Percentiles rank a stretch among this genome's conserved stretches.
Evolutionary conservation across 1,284 basidiomycete genomes (phyloP).

Genomic region (Pisolithus thermaeus): DNA sequence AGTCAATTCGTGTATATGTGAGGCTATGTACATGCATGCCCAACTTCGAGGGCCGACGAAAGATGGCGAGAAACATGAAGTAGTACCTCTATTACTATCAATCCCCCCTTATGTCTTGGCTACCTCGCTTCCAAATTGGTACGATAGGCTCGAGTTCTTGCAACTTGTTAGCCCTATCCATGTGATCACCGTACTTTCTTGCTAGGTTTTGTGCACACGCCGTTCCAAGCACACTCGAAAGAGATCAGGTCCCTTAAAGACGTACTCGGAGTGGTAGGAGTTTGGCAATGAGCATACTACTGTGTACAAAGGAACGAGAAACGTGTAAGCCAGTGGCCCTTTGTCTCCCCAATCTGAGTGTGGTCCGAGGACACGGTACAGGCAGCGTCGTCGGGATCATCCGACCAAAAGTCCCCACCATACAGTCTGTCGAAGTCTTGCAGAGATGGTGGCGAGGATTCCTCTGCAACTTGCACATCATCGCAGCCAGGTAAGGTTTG

Average conservation of each 20-base stretch:
- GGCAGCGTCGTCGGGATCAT: constrained; percentile 21
- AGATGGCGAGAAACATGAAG: no score
- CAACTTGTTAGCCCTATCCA: constrained; percentile 23
- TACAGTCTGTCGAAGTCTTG: not conserved
- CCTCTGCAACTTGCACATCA: constrained; percentile 2
- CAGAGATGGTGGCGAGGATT: not conserved
- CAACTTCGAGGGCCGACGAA: no score
- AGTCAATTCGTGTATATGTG: no score
- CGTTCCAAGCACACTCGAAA: constrained; percentile 45
- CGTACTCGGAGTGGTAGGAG: not conserved
- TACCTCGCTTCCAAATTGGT: no score
- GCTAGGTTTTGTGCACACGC: constrained; percentile 67
- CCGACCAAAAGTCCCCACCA: constrained; percentile 11
- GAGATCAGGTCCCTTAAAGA: constrained; percentile 20
- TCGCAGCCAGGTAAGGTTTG: constrained; percentile 17
- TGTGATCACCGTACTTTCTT: constrained; percentile 41
- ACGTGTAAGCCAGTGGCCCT: constrained; percentile 30
- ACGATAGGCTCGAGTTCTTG: no score
- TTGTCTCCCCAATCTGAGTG: constrained; percentile 27
- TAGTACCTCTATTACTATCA: no score
- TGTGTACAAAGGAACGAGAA: not conserved
- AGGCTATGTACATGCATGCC: no score
- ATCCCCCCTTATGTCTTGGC: no score
- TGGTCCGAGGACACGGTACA: constrained; percentile 28
- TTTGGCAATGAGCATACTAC: not conserved